Evolutionary conservation across 345 rosid species (phyloP), one percentile per base, ranked within the genome.

Genomic region (Reutealis trisperma): DNA sequence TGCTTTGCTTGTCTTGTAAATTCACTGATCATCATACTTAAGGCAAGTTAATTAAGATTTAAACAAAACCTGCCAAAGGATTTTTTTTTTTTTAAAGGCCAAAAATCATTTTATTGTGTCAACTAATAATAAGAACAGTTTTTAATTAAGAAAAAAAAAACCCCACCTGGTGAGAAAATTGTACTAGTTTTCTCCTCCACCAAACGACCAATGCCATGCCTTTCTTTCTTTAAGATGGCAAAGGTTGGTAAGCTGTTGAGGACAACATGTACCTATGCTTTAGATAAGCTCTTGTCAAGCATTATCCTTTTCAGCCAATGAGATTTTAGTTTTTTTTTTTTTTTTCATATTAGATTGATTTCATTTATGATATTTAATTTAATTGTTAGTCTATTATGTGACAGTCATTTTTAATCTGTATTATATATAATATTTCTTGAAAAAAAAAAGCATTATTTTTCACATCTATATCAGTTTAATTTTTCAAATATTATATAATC

Each of bases 1-100:
- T 25, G 58, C 34, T 72, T n/a, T 72, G 54, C 66, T 72, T 72
- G 32, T 72, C 75, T 15, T 72, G 7, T 60, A 41, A 72, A 72
- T 72, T 72, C 67, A 72, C 52, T 72, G 60, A 72, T 44, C 67
- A 72, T 72, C 75, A 72, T 60, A 19, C 6, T 69, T 69, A 47
- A 69, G 64, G 72, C 22, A 57, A 11, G 13, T 66, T 37, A 52
- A 55, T 66, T 65, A 41, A 37, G 22, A 57, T 41, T 75, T 52
- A 66, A 64, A 21, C 44, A 42, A 58, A 51, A 74, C 18, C 25
- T 57, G 42, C 67, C 42, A 71, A 42, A 8, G 6, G 5, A 25
- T 62, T 73, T 8, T 58, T 59, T 15, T 32, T 67, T n/a, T 22
- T 59, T 58, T 34, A 70, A n/a, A 41, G 59, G 75, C 25, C 63